Evolutionary conservation across 1,284 basidiomycete genomes (phyloP).

Genomic region (Ceratobasidium sp.): DNA sequence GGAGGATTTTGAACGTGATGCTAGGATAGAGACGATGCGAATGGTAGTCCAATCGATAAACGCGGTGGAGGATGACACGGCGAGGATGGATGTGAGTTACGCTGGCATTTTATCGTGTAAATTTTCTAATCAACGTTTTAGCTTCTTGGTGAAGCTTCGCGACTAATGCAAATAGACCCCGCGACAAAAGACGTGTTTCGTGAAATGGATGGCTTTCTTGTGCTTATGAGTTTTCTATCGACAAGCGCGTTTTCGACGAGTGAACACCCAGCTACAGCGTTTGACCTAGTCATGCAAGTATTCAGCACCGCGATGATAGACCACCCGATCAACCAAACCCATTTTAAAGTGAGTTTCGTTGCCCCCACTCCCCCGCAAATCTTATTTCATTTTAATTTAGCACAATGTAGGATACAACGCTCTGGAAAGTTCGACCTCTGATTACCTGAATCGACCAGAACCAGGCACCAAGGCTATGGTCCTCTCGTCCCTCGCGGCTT

Average conservation of each 20-base stretch:
- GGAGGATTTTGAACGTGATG: constrained; percentile 73
- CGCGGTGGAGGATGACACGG: constrained; percentile 55
- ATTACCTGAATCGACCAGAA: constrained; percentile 18
- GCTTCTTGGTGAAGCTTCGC: constrained; percentile 63
- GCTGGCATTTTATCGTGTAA: constrained; percentile 3
- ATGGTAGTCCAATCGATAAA: constrained; percentile 70
- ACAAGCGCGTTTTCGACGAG: constrained; percentile 46
- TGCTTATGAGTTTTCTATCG: constrained; percentile 70
- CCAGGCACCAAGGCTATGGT: constrained; percentile 1
- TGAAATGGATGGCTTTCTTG: constrained; percentile 76
- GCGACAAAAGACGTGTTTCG: constrained; percentile 74
- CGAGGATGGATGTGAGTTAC: constrained; percentile 59
- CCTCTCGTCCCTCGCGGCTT: constrained; percentile 28
- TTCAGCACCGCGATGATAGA: constrained; percentile 66
- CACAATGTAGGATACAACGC: constrained; percentile 68
- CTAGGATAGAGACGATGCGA: constrained; percentile 70
- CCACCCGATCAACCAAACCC: constrained; percentile 62
- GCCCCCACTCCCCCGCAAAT: neutral
- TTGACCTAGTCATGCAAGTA: constrained; percentile 58
- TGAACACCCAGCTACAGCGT: constrained; percentile 60
- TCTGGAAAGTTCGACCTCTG: constrained; percentile 53
- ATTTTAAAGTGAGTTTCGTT: constrained; percentile 66
- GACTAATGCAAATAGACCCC: constrained; percentile 63
- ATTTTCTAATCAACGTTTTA: constrained; percentile 4
- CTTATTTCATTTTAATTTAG: constrained; percentile 50